Conservation (phyloP, 306 rosid genomes). For the Cucumis hystrix region DNA sequence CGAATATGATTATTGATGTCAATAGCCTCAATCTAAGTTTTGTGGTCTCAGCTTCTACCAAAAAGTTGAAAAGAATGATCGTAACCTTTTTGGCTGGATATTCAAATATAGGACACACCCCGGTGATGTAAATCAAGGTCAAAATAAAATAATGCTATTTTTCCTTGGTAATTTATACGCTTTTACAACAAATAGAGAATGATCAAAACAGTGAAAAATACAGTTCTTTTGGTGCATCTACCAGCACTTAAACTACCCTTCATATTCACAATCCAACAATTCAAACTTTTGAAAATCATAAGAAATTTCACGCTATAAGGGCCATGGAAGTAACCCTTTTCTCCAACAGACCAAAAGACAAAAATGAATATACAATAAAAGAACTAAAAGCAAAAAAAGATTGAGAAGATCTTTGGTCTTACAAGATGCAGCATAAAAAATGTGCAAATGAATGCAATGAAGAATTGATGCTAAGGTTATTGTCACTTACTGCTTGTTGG, state of each 20-base stretch:
- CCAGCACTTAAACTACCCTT: neutral
- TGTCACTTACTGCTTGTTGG: slow-evolving; percentile 42
- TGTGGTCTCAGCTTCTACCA: no score
- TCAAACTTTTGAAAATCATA: neutral
- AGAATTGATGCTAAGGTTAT: slow-evolving; percentile 8
- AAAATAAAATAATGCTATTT: neutral
- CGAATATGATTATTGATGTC: no score
- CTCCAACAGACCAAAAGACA: neutral
- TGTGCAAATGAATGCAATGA: slow-evolving; percentile 6
- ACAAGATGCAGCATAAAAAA: slow-evolving; percentile 9
- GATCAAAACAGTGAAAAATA: neutral
- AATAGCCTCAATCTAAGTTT: no score
- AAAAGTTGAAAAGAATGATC: no score
- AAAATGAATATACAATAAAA: neutral
- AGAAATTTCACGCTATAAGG: neutral
- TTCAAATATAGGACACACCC: neutral
- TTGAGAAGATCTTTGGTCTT: slow-evolving; percentile 3
- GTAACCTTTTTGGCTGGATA: no score
- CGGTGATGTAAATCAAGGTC: neutral
- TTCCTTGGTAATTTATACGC: neutral
- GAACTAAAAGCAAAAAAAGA: neutral
- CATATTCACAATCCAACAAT: neutral
- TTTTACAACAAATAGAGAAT: neutral
- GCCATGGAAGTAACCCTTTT: neutral
- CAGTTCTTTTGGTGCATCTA: neutral